Evolutionary conservation across 176 grass and related monocot genomes (phyloP).

Genomic region (bread wheat (Triticum aestivum)): IWGSC_CS_RefSeq_v2.1 NC_057806.1:615196265-615196764

Average conservation of each 20-base stretch:
- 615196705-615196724: constrained; percentile 1
- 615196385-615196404: background rate
- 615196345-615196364: no score
- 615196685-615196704: constrained; percentile 2
- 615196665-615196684: background rate
- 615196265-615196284: no score
- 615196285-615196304: no score
- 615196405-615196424: no score
- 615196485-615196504: no score
- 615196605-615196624: constrained; percentile 34
- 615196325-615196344: no score
- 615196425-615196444: background rate
- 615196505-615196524: background rate
- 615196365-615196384: background rate
- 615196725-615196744: background rate
- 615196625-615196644: background rate
- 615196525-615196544: background rate
- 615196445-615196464: background rate
- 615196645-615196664: background rate
- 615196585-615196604: background rate
- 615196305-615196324: background rate
- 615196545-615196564: background rate
- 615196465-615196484: no score
- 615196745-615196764: constrained; percentile 14
- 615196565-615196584: constrained; percentile 39